These are phyloP conservation scores for Sungouiella thailandica DNA, from an alignment of 805 yeast genomes.

Conservation along the genomic window DNA sequence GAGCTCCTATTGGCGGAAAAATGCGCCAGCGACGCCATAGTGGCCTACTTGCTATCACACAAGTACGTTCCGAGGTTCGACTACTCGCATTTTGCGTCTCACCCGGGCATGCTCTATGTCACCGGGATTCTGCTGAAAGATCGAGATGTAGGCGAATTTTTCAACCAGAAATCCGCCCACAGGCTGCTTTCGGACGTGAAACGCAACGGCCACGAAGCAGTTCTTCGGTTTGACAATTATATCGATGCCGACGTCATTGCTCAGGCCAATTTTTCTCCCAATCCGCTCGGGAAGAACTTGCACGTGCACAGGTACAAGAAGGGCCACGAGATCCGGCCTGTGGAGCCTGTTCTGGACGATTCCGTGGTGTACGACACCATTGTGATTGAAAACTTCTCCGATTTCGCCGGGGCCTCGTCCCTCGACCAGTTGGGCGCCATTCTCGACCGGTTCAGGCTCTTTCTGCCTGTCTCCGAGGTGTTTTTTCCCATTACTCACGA, in stretches of 20 bases:
- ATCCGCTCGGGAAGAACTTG: constrained; percentile 27
- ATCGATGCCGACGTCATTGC: constrained; percentile 29
- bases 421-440: constrained; percentile 27
- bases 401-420: constrained; percentile 43
- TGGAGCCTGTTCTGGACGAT: constrained; percentile 4
- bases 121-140: constrained; percentile 24
- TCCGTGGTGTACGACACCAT: constrained; percentile 20
- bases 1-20: not conserved
- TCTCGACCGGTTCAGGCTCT: constrained; percentile 37
- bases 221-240: constrained; percentile 28
- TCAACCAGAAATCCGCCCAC: constrained; percentile 15
- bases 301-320: constrained; percentile 64
- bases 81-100: constrained; percentile 34
- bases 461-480: constrained; percentile 45
- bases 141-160: too few relatives aligned
- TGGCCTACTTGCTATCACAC: not conserved
- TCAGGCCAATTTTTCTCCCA: constrained; percentile 12
- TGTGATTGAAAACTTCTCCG: constrained; percentile 42
- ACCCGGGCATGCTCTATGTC: constrained; percentile 57
- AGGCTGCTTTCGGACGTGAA: constrained; percentile 18
- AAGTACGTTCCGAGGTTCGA: constrained; percentile 12
- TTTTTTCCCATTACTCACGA: constrained; percentile 50
- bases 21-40: not conserved
- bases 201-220: constrained; percentile 11
- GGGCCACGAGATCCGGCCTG: constrained; percentile 39